Evolutionary conservation across 139 green algal species (phyloP).

Genomic region (Yamagishiella unicocca): DNA sequence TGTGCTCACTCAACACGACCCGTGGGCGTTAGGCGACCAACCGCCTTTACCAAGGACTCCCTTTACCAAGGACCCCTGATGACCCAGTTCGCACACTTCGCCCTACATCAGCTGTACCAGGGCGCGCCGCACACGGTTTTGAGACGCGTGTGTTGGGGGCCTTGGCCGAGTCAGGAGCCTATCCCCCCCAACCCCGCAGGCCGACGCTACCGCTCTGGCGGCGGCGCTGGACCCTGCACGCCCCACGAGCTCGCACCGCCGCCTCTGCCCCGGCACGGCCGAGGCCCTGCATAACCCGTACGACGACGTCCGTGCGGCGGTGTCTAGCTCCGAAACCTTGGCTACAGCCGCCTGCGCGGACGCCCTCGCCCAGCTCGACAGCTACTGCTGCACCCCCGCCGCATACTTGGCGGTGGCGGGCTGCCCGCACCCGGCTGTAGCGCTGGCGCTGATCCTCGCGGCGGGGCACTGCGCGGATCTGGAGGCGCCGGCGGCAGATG

Average conservation of each 20-base stretch:
- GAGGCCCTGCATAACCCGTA: not conserved
- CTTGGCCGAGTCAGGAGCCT: too few species aligned
- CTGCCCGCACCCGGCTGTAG: slow-evolving; percentile 25
- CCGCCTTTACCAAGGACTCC: too few species aligned
- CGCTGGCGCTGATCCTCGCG: slow-evolving; percentile 30
- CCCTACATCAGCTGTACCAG: too few species aligned
- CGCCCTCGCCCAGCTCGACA: not conserved
- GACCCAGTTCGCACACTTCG: too few species aligned
- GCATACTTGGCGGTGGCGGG: slow-evolving; percentile 24
- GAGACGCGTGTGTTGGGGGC: too few species aligned
- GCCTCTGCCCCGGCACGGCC: not conserved
- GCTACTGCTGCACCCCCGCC: slow-evolving; percentile 17
- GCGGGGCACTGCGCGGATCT: slow-evolving; percentile 27
- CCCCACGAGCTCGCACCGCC: not conserved
- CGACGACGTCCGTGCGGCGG: not conserved
- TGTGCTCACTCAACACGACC: too few species aligned
- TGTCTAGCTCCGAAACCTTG: not conserved
- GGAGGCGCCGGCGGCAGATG: not conserved
- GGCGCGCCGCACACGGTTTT: too few species aligned
- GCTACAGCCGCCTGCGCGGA: not conserved
- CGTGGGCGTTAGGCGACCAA: too few species aligned
- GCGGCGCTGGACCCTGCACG: not conserved
- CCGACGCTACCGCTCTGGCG: slow-evolving; percentile 27
- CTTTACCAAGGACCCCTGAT: too few species aligned
- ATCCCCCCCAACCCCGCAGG: not conserved